phyloP scores from a whole-genome alignment of 306 rosid species.

The Prunus salicina region DNA sequence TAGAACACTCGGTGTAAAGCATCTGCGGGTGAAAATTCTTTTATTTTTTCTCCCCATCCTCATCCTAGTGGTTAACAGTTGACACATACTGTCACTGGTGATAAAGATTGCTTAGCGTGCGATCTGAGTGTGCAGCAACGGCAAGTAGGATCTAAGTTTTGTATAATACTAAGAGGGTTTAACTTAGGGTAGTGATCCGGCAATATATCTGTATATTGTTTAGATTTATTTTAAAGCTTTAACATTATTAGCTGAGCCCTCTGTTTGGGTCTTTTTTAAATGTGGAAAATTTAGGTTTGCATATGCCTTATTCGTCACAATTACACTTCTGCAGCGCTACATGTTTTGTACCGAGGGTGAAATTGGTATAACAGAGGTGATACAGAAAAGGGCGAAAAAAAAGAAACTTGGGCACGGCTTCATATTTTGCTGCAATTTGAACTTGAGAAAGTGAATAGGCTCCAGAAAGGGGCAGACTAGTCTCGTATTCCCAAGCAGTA shows the following conservation, averaged over 20 bases:
- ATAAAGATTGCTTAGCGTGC: background rate
- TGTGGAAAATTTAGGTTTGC: too few species aligned
- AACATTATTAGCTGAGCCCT: background rate
- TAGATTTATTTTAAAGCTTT: background rate
- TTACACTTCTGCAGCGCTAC: too few species aligned
- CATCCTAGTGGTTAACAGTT: background rate
- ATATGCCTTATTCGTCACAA: too few species aligned
- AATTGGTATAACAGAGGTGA: too few species aligned
- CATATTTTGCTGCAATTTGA: too few species aligned
- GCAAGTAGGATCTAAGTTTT: conserved; percentile 1
- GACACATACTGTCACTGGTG: background rate
- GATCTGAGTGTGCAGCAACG: conserved; percentile 3
- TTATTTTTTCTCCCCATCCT: conserved; percentile 6
- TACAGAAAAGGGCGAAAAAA: too few species aligned
- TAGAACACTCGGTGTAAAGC: conserved; percentile 13
- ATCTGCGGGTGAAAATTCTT: conserved; percentile 17
- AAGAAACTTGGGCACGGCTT: too few species aligned
- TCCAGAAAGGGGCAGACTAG: too few species aligned
- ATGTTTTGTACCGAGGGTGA: too few species aligned
- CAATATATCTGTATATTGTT: background rate
- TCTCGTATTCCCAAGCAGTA: too few species aligned
- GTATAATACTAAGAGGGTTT: conserved; percentile 13
- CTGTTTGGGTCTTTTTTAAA: too few species aligned
- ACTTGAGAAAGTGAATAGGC: too few species aligned
- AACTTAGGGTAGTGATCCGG: background rate